These are phyloP conservation scores for barrel medic (Medicago truncatula) DNA, from an alignment of 306 rosid species.

Conservation along the genomic window DNA sequence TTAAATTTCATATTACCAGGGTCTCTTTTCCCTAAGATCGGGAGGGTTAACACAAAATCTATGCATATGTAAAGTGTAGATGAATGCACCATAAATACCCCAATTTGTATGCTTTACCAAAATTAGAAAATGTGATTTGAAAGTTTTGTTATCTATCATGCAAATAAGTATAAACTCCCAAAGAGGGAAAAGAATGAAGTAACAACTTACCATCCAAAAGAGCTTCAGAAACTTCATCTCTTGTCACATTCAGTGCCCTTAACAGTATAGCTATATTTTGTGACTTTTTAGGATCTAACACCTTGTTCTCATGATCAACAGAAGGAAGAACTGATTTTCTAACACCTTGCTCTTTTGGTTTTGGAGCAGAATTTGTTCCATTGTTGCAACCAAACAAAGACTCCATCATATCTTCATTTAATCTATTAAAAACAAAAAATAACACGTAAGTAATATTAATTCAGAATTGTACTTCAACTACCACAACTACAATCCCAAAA, in stretches of 20 bases:
- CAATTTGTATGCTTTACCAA: slow-evolving; percentile 10
- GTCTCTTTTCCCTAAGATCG: too few relatives aligned
- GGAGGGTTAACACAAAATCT: too few relatives aligned
- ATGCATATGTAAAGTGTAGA: not conserved
- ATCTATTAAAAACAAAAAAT: slow-evolving; percentile 47
- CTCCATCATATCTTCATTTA: slow-evolving; percentile 99
- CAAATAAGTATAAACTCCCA: slow-evolving; percentile 22
- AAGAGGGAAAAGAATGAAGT: slow-evolving; percentile 29
- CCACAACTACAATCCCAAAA: not conserved
- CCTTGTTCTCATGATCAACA: slow-evolving; percentile 74
- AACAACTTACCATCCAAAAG: slow-evolving; percentile 79
- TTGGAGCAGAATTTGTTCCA: slow-evolving; percentile 52
- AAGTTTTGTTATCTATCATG: not conserved
- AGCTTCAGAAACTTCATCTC: slow-evolving; percentile 94
- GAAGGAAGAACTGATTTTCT: slow-evolving; percentile 79
- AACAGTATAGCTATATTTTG: slow-evolving; percentile 92
- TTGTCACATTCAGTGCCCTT: slow-evolving; percentile 91
- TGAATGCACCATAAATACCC: slow-evolving; percentile 19
- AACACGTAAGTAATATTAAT: slow-evolving; percentile 5
- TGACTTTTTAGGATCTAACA: slow-evolving; percentile 93
- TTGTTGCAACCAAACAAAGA: slow-evolving; percentile 86
- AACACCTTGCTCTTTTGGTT: slow-evolving; percentile 64
- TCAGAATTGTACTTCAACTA: not conserved
- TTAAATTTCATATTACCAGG: too few relatives aligned
- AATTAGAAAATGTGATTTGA: slow-evolving; percentile 31